phyloP scores from a whole-genome alignment of 345 rosid genomes.

The Hibiscus syriacus region DNA sequence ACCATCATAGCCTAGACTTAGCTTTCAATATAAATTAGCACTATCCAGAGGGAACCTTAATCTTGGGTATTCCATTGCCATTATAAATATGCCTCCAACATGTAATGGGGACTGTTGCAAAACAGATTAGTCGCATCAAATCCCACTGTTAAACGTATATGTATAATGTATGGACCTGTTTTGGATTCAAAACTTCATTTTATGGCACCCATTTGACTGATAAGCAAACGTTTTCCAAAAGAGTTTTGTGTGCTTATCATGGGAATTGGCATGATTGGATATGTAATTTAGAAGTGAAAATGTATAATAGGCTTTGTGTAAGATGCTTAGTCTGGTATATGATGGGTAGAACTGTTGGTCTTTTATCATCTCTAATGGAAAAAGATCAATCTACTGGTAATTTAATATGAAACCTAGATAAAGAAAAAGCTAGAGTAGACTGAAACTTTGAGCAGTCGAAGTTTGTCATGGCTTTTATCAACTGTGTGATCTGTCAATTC shows the following conservation, averaged over 20 bases:
- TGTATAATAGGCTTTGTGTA: conserved; percentile 5
- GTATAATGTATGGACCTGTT: no score
- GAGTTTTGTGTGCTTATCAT: background rate
- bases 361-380: background rate
- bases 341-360: background rate
- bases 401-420: background rate
- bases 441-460: background rate
- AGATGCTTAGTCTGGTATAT: background rate
- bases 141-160: no score
- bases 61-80: conserved; percentile 3
- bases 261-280: background rate
- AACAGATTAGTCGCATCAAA: no score
- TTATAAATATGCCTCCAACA: conserved; percentile 19
- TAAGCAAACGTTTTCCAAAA: background rate
- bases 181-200: background rate
- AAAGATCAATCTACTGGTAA: background rate
- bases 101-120: background rate
- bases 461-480: conserved; percentile 1
- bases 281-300: background rate
- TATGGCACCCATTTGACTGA: background rate
- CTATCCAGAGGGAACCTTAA: conserved; percentile 13
- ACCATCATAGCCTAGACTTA: background rate
- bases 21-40: background rate
- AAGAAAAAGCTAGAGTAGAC: background rate
- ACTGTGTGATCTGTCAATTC: background rate